These are phyloP conservation scores for Diaporthe citri DNA, from an alignment of 2,329 filamentous ascomycete genomes.

Conservation along the genomic window DNA sequence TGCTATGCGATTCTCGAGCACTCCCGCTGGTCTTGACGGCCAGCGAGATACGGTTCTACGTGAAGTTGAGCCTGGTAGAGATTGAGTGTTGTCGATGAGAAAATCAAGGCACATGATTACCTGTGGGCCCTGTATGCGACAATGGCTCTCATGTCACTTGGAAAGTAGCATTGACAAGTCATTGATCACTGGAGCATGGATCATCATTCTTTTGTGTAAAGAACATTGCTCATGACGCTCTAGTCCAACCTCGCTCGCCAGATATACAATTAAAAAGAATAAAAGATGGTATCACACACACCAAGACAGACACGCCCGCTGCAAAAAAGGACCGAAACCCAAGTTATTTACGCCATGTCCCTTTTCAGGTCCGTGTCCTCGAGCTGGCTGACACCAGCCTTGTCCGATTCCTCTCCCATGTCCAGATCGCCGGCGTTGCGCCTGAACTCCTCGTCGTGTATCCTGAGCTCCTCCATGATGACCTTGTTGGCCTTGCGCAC, in stretches of 20 bases:
- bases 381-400: slow-evolving; percentile 47
- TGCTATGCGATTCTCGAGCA: neutral
- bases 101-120: neutral
- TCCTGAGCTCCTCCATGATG: slow-evolving; percentile 58
- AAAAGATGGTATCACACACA: slow-evolving; percentile 11
- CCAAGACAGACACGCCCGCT: neutral
- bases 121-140: neutral
- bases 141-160: no score
- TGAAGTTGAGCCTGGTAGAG: no score
- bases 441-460: slow-evolving; percentile 52
- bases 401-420: slow-evolving; percentile 44
- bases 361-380: slow-evolving; percentile 39
- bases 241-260: neutral
- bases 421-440: slow-evolving; percentile 42
- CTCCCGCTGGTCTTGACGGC: no score
- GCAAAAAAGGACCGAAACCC: neutral
- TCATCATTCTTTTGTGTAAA: neutral
- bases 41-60: no score
- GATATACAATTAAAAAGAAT: slow-evolving; percentile 8
- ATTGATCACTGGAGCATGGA: neutral
- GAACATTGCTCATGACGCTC: neutral
- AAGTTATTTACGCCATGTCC: neutral
- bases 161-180: neutral
- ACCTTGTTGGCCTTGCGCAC: slow-evolving; percentile 57
- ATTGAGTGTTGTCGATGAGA: no score